phyloP scores from a whole-genome alignment of 2,329 filamentous ascomycete genomes.

The Penicillium italicum region DNA sequence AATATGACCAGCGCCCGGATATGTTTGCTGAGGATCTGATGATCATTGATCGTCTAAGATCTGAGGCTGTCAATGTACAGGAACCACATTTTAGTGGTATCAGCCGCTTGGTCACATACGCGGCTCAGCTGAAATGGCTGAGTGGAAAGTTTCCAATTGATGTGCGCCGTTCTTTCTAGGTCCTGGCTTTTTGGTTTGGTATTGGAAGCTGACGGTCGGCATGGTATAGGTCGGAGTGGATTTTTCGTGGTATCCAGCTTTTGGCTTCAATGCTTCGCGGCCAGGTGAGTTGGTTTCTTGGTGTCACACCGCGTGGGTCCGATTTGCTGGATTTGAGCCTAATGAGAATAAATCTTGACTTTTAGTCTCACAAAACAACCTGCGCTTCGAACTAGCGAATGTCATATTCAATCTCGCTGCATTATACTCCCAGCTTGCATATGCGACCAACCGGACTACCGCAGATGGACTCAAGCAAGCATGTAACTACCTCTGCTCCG shows the following conservation, averaged over 20 bases:
- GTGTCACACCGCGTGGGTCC: not conserved
- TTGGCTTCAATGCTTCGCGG: slow-evolving; percentile 82
- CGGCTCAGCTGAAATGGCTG: slow-evolving; percentile 89
- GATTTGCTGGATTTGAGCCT: not conserved
- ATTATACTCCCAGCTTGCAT: slow-evolving; percentile 87
- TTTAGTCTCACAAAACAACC: slow-evolving; percentile 60
- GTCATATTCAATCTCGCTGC: slow-evolving; percentile 89
- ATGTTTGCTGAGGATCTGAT: slow-evolving; percentile 91
- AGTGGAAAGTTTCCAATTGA: slow-evolving; percentile 95
- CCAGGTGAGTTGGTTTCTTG: slow-evolving; percentile 46
- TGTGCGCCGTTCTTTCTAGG: slow-evolving; percentile 47
- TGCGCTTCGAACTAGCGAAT: slow-evolving; percentile 83
- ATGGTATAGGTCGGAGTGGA: slow-evolving; percentile 74
- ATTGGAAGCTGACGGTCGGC: slow-evolving; percentile 8
- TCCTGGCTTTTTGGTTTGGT: slow-evolving; percentile 5
- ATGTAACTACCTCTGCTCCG: slow-evolving; percentile 83
- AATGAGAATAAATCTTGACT: not conserved
- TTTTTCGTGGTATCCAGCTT: slow-evolving; percentile 91
- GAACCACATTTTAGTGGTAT: slow-evolving; percentile 86
- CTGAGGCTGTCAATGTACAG: slow-evolving; percentile 80
- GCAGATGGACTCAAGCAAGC: slow-evolving; percentile 82
- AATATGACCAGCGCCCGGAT: slow-evolving; percentile 98
- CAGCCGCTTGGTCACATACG: slow-evolving; percentile 84
- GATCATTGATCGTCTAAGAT: slow-evolving; percentile 76
- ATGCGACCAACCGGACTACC: slow-evolving; percentile 71